A percentile compares a stretch with the other conserved stretches of the same genome.
Conservation (phyloP, 768 basidiomycete genomes). For the Lactarius psammicola region DNA sequence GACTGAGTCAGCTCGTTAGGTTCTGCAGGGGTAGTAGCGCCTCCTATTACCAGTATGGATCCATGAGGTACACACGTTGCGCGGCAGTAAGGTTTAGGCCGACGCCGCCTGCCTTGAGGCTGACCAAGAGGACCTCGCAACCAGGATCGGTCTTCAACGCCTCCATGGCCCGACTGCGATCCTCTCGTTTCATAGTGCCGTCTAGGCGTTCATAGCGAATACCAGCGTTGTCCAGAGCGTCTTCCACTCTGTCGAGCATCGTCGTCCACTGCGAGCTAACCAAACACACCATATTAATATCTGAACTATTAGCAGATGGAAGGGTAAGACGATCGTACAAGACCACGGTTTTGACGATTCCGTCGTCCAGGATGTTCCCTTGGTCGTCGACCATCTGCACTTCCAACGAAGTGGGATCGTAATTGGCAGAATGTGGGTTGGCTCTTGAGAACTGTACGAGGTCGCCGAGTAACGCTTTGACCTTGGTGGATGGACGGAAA, state of each 20-base stretch:
- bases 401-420: constrained; percentile 70
- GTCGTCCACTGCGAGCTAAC: constrained; percentile 89
- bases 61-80: constrained; percentile 91
- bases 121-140: constrained; percentile 93
- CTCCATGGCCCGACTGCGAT: constrained; percentile 89
- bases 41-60: constrained; percentile 81
- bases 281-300: constrained; percentile 3
- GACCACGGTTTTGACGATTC: constrained; percentile 85
- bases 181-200: constrained; percentile 97
- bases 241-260: constrained; percentile 93
- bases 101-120: constrained; percentile 95
- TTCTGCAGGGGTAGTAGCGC: constrained; percentile 3
- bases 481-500: constrained; percentile 82
- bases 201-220: constrained; percentile 93
- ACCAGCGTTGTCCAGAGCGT: constrained; percentile 75
- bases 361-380: constrained; percentile 69
- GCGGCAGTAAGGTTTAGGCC: constrained; percentile 95
- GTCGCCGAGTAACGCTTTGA: constrained; percentile 77
- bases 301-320: constrained; percentile 16
- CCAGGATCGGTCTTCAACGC: constrained; percentile 84
- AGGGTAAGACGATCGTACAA: constrained; percentile 60
- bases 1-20: background rate
- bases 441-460: constrained; percentile 74
- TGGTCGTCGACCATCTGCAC: constrained; percentile 75
- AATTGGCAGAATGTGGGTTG: constrained; percentile 88